A percentile compares a stretch with the other conserved stretches of the same genome.
Evolutionary conservation across 2,329 filamentous ascomycete genomes (phyloP).

Genomic region (Ascocoryne sarcoides): DNA sequence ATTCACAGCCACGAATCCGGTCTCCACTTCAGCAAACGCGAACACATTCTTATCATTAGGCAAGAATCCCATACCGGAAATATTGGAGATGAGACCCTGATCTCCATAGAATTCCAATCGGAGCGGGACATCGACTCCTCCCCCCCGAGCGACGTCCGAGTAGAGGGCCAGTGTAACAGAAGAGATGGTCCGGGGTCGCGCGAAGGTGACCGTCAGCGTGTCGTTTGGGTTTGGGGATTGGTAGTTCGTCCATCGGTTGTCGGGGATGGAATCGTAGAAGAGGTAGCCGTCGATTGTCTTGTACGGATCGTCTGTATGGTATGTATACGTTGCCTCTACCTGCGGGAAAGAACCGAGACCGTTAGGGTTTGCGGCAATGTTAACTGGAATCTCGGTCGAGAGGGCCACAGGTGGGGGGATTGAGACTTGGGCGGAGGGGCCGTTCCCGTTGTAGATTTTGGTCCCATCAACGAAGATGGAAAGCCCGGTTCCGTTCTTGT

Average conservation of each 20-base stretch:
- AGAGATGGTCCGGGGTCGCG: constrained; percentile 28
- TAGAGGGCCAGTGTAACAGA: constrained; percentile 29
- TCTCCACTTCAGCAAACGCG: constrained; percentile 3
- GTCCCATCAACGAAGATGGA: constrained; percentile 32
- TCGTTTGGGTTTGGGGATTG: constrained; percentile 28
- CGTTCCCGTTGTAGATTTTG: constrained; percentile 23
- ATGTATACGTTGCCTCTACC: constrained; percentile 31
- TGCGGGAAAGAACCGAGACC: constrained; percentile 26
- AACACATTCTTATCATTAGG: constrained; percentile 11
- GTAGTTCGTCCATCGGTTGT: constrained; percentile 35
- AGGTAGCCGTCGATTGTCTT: constrained; percentile 36
- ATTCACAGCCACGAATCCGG: constrained; percentile 7
- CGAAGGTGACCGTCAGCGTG: constrained; percentile 29
- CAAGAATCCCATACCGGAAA: constrained; percentile 6
- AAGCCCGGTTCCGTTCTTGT: constrained; percentile 30
- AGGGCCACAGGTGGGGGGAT: background rate
- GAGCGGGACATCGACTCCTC: constrained; percentile 17
- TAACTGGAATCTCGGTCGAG: constrained; percentile 18
- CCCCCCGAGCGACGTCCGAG: constrained; percentile 28
- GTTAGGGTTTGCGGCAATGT: constrained; percentile 35
- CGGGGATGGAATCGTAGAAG: constrained; percentile 32
- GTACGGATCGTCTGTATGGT: constrained; percentile 28
- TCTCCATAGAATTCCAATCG: constrained; percentile 10
- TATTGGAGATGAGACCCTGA: constrained; percentile 4
- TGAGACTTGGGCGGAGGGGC: background rate